These are phyloP conservation scores for Russula griseocarnosa DNA, from an alignment of 768 basidiomycete species.

Conservation along the genomic window DNA sequence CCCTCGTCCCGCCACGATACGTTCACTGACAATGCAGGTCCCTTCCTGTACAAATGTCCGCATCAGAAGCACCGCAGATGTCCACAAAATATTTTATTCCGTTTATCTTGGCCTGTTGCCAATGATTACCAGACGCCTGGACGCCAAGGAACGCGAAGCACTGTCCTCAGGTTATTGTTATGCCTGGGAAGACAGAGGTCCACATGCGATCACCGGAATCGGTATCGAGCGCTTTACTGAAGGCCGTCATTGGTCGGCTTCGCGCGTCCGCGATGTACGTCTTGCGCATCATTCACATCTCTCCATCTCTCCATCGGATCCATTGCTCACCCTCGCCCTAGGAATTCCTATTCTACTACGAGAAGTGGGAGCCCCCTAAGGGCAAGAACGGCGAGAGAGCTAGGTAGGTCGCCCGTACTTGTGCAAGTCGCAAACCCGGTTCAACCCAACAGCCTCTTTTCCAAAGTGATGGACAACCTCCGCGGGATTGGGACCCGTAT, in stretches of 20 bases:
- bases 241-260: conserved; percentile 82
- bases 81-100: conserved; percentile 76
- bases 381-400: conserved; percentile 37
- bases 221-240: conserved; percentile 85
- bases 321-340: conserved; percentile 27
- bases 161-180: conserved; percentile 77
- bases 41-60: conserved; percentile 74
- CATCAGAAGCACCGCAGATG: conserved; percentile 74
- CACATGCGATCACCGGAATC: conserved; percentile 71
- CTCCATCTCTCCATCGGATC: conserved; percentile 9
- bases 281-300: not conserved
- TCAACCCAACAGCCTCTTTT: conserved; percentile 16
- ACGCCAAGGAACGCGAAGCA: conserved; percentile 66
- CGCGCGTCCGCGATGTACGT: conserved; percentile 54
- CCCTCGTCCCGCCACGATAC: conserved; percentile 29
- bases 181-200: conserved; percentile 85
- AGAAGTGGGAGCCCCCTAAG: conserved; percentile 44
- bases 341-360: conserved; percentile 57
- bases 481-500: conserved; percentile 42
- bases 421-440: conserved; percentile 22
- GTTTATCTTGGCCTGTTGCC: conserved; percentile 65
- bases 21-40: conserved; percentile 53
- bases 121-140: conserved; percentile 75
- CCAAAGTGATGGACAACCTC: conserved; percentile 39
- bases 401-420: conserved; percentile 23